Evolutionary conservation across 208 protist species (phyloP).

Genomic region (Acanthamoeba quina): DNA sequence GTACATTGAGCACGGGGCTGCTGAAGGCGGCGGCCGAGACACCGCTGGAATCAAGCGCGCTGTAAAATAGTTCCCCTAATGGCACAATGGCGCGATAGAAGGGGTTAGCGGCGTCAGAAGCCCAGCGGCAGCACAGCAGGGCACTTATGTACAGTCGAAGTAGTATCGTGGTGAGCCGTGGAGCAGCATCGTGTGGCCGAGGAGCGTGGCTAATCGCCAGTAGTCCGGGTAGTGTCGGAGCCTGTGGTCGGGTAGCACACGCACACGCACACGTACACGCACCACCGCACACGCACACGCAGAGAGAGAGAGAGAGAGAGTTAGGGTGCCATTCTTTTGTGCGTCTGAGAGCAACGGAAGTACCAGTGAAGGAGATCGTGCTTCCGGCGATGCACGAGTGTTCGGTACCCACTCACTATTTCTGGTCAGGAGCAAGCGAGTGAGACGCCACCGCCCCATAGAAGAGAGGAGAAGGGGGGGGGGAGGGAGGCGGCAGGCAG

Average conservation of each 20-base stretch:
- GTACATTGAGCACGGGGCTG: neutral
- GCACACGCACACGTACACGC: too few relatives aligned
- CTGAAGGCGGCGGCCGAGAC: neutral
- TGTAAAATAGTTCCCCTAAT: neutral
- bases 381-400: neutral
- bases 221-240: neutral
- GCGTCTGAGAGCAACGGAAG: neutral
- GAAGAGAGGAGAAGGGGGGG: neutral
- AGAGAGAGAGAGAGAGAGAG: too few relatives aligned
- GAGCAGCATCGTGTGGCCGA: slow-evolving; percentile 1
- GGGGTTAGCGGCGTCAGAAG: too few relatives aligned
- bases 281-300: too few relatives aligned
- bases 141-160: neutral
- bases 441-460: neutral
- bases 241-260: neutral
- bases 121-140: too few relatives aligned
- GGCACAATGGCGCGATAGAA: neutral
- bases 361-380: slow-evolving; percentile 38
- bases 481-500: neutral
- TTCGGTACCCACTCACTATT: neutral
- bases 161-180: neutral
- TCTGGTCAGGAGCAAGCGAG: neutral
- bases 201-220: neutral
- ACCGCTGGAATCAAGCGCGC: neutral
- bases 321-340: neutral